These are phyloP conservation scores for Yarrowia divulgata DNA, from an alignment of 805 yeast genomes.

Conservation along the genomic window DNA sequence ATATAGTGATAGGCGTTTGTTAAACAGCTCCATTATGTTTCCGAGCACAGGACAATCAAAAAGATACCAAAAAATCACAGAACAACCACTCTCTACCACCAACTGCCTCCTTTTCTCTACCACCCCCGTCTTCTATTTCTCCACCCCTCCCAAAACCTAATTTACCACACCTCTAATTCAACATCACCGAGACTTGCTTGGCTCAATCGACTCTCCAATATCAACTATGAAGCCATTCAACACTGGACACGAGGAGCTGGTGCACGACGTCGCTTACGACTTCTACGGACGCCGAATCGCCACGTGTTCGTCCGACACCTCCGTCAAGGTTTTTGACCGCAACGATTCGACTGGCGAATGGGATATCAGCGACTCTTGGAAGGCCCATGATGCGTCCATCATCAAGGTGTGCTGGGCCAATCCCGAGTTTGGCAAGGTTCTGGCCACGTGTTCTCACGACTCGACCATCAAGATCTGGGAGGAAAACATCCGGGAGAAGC, in stretches of 20 bases:
- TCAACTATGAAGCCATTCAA: constrained; percentile 68
- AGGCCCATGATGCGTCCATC: constrained; percentile 90
- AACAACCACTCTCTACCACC: background rate
- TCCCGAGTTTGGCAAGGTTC: constrained; percentile 87
- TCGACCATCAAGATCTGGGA: constrained; percentile 91
- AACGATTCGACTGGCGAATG: constrained; percentile 57
- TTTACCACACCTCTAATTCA: background rate
- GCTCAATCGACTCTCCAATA: background rate
- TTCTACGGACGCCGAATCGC: constrained; percentile 93
- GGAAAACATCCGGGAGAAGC: constrained; percentile 79
- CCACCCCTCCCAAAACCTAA: constrained; percentile 1
- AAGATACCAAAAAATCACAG: background rate
- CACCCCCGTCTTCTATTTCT: background rate
- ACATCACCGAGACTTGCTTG: constrained; percentile 9
- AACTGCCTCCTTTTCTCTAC: background rate
- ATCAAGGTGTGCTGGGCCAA: constrained; percentile 90
- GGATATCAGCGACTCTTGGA: constrained; percentile 89
- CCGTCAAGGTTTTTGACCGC: constrained; percentile 84
- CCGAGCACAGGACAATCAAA: background rate
- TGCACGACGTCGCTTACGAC: constrained; percentile 87
- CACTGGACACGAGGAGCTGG: constrained; percentile 91
- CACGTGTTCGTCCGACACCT: constrained; percentile 94
- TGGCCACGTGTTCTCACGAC: constrained; percentile 91
- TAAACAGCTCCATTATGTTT: too few relatives aligned
- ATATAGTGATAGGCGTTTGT: too few relatives aligned